Base-by-base conservation (phyloP, 2,329 filamentous ascomycete species). In the Botryotinia convoluta region DNA sequence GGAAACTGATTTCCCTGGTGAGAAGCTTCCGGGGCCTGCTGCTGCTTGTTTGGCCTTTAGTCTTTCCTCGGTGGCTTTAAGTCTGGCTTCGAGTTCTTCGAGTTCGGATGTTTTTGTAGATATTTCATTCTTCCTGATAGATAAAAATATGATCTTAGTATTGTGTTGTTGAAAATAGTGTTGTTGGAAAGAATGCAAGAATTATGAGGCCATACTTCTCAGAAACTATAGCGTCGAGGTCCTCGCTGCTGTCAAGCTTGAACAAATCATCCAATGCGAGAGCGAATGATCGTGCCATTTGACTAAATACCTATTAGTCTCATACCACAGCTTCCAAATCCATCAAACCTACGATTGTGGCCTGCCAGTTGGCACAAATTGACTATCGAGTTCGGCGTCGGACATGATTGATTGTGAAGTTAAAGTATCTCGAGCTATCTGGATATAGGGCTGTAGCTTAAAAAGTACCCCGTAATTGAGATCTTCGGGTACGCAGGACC, bases 231-330 rank as follows among this genome's bases (percentile, higher is more conserved):
- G 91, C 87, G 79, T 92, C 89, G 51, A 97, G 87, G 75, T 92
- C 88, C 79, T 91, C 89, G 78, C 91, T 91, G 82, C 90, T 92
- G 78, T 96, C 93, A 80, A 98, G 91, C 80, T 92, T 92, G 85
- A 98, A 98, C 78, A 97, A 92, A 81, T 94, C 92, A 85, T 95
- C 92, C 75, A 98, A 87, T 82, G 95, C 93, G 62, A 90, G 86
- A 74, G 94, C 95, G 84, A 98, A 97, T 81, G 92, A 93, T 79
- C 90, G 92, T 71, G 94, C 95, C 83, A 97, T 90, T 75, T 93
- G 96, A 76, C 95, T 97, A 83, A 64, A 44, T 57, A 71, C 48
- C 57, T 45, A 74, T 77, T 69, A 75, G 72, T 67, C 74, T 74
- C 44, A n/a, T 59, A 29, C 12, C 5, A 39, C 39, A 35, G 57